Base-by-base conservation (phyloP, 2,329 filamentous ascomycete species). In the Fusarium mexicanum region DNA sequence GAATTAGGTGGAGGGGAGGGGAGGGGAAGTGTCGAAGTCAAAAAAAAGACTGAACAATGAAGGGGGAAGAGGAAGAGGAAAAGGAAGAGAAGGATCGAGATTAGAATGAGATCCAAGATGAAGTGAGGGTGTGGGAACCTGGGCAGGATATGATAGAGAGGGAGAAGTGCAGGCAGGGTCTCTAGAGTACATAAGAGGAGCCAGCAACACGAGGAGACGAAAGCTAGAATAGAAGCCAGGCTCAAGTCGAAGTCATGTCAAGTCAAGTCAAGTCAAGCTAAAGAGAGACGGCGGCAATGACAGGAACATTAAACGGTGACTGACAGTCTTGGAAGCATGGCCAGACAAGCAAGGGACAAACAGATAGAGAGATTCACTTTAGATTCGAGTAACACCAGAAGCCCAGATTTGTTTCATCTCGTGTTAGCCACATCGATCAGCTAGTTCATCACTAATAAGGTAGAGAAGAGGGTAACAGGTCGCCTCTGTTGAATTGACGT, bases 251-350 rank as follows among this genome's bases (percentile, higher is more conserved):
- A 37, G 61, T 59, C 43, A 66, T 43, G 55, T 38, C 61, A 59
- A 35, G 33, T 35, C 33, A 33, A 33, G 31, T 35, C 66, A 67
- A 11, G 48, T 37, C 51, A 70, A 68, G 65, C 71, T 77, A 77
- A 58, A 70, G 64, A 50, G 67, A 66, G 69, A 77, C 67, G 72
- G 74, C 74, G 76, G 76, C 76, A 77, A 77, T 62, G 68, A 63
- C 73, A 67, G 67, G 43, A 40, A 59, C 43, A 69, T 62, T 59
- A 41, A 69, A 69, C 50, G 20, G 51, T 37, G 51, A 75, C 51
- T 38, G 51, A 40, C 51, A 61, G 72, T 68, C 61, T 71, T 62
- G 60, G 67, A 51, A 64, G 69, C 69, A 76, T 76, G 63, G 63
- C 68, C 58, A 62, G 69, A 62, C 67, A 31, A 60, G 43, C 29